These are phyloP conservation scores for Simplicillium sp. DNA, from an alignment of 2,329 filamentous ascomycete species.

Conservation along the genomic window DNA sequence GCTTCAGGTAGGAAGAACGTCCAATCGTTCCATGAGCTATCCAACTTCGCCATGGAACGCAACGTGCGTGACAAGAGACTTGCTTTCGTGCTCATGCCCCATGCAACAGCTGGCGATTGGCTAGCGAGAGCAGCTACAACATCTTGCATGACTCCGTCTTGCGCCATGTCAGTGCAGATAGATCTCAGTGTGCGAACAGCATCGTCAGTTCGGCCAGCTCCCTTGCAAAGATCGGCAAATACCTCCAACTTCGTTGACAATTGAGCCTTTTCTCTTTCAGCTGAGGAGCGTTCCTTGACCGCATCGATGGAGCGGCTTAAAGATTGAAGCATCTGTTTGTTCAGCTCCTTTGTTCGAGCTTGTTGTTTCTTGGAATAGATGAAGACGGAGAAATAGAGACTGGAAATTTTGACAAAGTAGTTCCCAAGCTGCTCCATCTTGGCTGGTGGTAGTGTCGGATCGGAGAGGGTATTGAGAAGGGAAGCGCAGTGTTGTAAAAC, in stretches of 20 bases:
- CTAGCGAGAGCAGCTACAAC: constrained; percentile 41
- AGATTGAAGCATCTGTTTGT: constrained; percentile 39
- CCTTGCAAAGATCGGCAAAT: constrained; percentile 51
- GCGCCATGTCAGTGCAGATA: constrained; percentile 53
- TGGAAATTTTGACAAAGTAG: constrained; percentile 58
- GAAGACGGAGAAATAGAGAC: constrained; percentile 60
- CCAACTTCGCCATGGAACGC: constrained; percentile 49
- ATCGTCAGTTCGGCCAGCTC: constrained; percentile 42
- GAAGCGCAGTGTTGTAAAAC: constrained; percentile 45
- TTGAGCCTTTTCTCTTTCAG: constrained; percentile 50
- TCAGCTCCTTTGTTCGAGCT: constrained; percentile 23
- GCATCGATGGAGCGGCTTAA: constrained; percentile 56
- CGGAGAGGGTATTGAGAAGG: constrained; percentile 43
- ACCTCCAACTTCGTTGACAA: constrained; percentile 56
- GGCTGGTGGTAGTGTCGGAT: constrained; percentile 19
- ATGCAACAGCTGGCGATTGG: constrained; percentile 41
- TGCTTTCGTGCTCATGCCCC: constrained; percentile 40
- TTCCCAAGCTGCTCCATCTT: constrained; percentile 24
- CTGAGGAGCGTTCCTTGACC: constrained; percentile 41
- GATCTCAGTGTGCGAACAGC: constrained; percentile 48
- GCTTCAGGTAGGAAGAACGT: constrained; percentile 39
- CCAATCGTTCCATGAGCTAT: constrained; percentile 46
- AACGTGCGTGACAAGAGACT: constrained; percentile 49
- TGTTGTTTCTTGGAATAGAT: constrained; percentile 37
- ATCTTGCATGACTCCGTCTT: constrained; percentile 43